Base-by-base conservation (phyloP, 495 filamentous ascomycete genomes). In the Hypoxylon lienhwacheense region DNA sequence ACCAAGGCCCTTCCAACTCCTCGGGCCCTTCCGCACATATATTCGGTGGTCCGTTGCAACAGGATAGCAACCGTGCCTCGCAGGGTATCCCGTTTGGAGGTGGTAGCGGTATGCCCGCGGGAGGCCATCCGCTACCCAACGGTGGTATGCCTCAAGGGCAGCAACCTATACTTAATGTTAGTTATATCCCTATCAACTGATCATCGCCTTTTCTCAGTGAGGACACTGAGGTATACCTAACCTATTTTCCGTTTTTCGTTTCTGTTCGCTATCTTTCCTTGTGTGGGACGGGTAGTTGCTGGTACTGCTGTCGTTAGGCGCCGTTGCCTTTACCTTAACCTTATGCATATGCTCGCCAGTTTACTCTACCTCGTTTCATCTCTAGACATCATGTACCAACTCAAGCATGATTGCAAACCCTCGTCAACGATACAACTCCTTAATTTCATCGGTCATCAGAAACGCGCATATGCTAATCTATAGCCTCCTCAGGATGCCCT, bases 161-260 rank as follows among this genome's bases (percentile, higher is more conserved):
- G 67, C 91, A 97, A 67, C 91, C 91, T 11, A 97, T 97, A 55
- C 71, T 97, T 20, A 97, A 97, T 72, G 87, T 90, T 72, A 80
- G 85, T 80, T 24, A 4, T 11, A 55, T 40, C 15, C 32, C 32
- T 34, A 5, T 31, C 24, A 25, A 44, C 19, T 31, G 4, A 0
- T 42, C 14, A 1, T 48, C 12, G 31, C 34, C 26, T n/a, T 20
- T 63, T 35, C 34, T 7, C 19, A 36, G 16, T 17, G 24, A 14
- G 5, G 5, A 1, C 5, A 19, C 4, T n/a, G 19, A n/a, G 17
- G 31, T 14, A 32, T 21, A 21, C 24, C 32, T 21, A 33, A 14
- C 14, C 41, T 17, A 19, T 4, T 28, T 24, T 16, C 12, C 4
- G 4, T 32, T 21, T 45, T 19, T n/a, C n/a, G n/a, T n/a, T n/a